These are phyloP conservation scores for Graphiopsis chlorocephala DNA, from an alignment of 2,329 filamentous ascomycete genomes.

Conservation along the genomic window DNA sequence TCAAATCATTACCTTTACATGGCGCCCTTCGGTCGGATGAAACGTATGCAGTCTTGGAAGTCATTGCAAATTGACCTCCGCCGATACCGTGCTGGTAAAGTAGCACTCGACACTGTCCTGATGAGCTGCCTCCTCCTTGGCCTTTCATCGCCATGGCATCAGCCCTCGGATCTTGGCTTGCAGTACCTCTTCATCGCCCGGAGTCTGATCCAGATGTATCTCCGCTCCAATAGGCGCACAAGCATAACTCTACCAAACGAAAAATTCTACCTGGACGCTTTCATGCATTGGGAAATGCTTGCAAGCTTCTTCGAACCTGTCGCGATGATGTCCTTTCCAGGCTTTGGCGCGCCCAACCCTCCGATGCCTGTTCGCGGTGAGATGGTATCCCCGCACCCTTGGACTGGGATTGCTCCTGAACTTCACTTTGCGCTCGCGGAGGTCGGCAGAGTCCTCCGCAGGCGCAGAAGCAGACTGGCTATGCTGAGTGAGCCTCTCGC, in stretches of 20 bases:
- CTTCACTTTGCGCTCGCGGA: slow-evolving; percentile 47
- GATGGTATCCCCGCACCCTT: slow-evolving; percentile 45
- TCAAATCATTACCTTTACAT: slow-evolving; percentile 57
- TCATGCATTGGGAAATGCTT: slow-evolving; percentile 60
- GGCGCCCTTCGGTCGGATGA: slow-evolving; percentile 49
- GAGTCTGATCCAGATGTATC: slow-evolving; percentile 35
- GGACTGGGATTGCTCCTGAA: slow-evolving; percentile 49
- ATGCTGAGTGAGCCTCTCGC: slow-evolving; percentile 2
- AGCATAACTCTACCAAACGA: slow-evolving; percentile 37
- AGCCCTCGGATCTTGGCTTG: slow-evolving; percentile 54
- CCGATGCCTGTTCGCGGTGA: slow-evolving; percentile 25
- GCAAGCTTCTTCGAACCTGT: slow-evolving; percentile 50
- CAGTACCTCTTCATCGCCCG: slow-evolving; percentile 51
- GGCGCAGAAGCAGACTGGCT: slow-evolving; percentile 18
- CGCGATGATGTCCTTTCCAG: slow-evolving; percentile 35
- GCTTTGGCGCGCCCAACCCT: slow-evolving; percentile 30
- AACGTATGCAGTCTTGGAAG: slow-evolving; percentile 53
- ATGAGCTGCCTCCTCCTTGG: slow-evolving; percentile 59
- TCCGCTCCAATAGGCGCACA: slow-evolving; percentile 42
- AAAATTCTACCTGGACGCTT: slow-evolving; percentile 53
- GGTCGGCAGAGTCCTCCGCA: slow-evolving; percentile 38
- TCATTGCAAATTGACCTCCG: slow-evolving; percentile 50
- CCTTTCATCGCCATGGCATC: slow-evolving; percentile 60
- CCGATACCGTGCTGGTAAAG: slow-evolving; percentile 41
- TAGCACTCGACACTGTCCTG: slow-evolving; percentile 51